Base-by-base conservation (phyloP, 768 basidiomycete species). In the Termitomyces sp. region DNA sequence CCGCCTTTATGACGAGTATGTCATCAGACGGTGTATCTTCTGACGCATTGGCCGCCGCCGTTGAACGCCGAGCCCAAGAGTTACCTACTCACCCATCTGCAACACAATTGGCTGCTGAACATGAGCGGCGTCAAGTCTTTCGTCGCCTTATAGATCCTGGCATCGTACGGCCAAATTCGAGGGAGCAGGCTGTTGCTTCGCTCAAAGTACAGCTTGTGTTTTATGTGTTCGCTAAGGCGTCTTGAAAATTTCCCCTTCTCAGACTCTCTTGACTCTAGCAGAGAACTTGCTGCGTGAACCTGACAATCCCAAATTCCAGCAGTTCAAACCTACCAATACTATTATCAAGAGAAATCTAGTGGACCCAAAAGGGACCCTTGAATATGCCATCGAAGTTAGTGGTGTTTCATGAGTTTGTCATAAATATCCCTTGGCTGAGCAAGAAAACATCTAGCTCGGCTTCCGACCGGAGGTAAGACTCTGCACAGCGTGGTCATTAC, bases 131-230 rank as follows among this genome's bases (percentile, higher is more conserved):
- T 42, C 88, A 87, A 66, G 75, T 75, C 56, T 92, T 92, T 69
- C 80, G 91, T 45, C 77, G 91, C 39, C 74, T 92, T 58, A 79
- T 92, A 58, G 88, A 92, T 64, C 89, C 89, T 46, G 90, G 88
- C 15, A 92, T 93, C 63, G 65, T 81, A 51, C 81, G 91, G 2
- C 87, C 83, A 5, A 92, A 92, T 67, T 69, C 85, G 13, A 81
- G 80, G 60, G 80, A 80, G 51, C 75, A 81, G 54, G 85, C 86
- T 1, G 67, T 81, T 61, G 77, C 79, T 57, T 80, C 88, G 55
- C 72, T 93, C 62, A 84, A 83, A 78, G 91, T 86, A 78, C 63
- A 66, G 52, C 58, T 52, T 54, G 50, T 45, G 36, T 51, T 63
- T 54, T 57, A 33, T 62, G 56, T 52, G 61, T 49, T 56, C 63